phyloP scores from a whole-genome alignment of 306 rosid genomes.

The Castanea mollissima region DNA sequence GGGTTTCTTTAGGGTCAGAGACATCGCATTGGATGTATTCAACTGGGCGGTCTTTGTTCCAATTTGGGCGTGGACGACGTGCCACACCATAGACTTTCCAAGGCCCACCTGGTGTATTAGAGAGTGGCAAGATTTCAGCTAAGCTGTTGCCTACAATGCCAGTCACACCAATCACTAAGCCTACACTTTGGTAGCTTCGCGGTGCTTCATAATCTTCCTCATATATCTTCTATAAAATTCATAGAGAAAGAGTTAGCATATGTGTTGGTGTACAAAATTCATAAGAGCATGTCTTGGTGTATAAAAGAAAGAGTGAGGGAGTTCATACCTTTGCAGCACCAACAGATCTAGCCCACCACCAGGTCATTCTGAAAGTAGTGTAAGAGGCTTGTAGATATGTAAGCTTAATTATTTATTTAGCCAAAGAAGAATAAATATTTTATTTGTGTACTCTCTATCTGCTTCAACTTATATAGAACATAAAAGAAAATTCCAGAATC shows the following conservation, averaged over 20 bases:
- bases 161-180: conserved; percentile 51
- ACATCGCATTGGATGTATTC: conserved; percentile 69
- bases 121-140: conserved; percentile 71
- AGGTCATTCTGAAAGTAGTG: conserved; percentile 26
- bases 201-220: conserved; percentile 40
- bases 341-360: conserved; percentile 60
- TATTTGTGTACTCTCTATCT: background rate
- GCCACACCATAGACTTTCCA: conserved; percentile 84
- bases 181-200: conserved; percentile 50
- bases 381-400: background rate
- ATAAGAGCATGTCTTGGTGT: too few relatives aligned
- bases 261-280: too few relatives aligned
- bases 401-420: background rate
- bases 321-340: conserved; percentile 39
- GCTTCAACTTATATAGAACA: too few relatives aligned
- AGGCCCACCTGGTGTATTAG: conserved; percentile 70
- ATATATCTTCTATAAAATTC: conserved; percentile 31
- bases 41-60: conserved; percentile 63
- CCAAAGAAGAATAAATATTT: background rate
- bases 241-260: background rate
- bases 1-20: conserved; percentile 47
- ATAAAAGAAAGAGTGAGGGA: too few relatives aligned
- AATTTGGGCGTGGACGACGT: conserved; percentile 61
- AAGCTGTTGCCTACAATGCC: conserved; percentile 79
- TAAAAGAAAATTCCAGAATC: too few relatives aligned